Evolutionary conservation across 2,329 filamentous ascomycete species (phyloP), one percentile per base, ranked within the genome.

Genomic region (Fusarium sp.): DNA sequence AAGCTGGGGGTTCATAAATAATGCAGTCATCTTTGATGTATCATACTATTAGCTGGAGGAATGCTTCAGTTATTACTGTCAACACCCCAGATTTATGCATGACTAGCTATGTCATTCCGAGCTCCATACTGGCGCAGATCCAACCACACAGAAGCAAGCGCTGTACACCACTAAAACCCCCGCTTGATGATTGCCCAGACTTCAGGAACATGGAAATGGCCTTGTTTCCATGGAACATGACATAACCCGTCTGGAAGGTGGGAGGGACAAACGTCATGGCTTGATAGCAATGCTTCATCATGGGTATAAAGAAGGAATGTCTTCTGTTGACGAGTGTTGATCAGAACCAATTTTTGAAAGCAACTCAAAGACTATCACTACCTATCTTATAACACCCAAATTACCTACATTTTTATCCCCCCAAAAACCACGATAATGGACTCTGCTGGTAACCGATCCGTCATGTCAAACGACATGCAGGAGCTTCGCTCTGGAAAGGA

Each of bases 401-500:
- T 10, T 13, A 48, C 28, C n/a, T 31, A 9, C 18, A n/a, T 12
- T 7, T 10, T 10, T 9, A 25, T 14, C 46, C 23, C 18, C 18
- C 18, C 23, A 19, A 42, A 26, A 19, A 34, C 14, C 44, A 19
- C 45, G 42, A 65, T 65, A 53, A 72, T 72, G 70, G 61, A 65
- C 21, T 81, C 79, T 19, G 77, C 78, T 31, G 79, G 80, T 59
- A 76, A 79, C 61, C 79, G 79, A 67, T 82, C 80, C 37, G 76
- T 76, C 70, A 74, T 82, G 62, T 82, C 80, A 13, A 74, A 77
- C 56, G 79, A 82, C 74, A 82, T 82, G 80, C 74, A 82, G 69
- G 80, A 82, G 71, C 73, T 82, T 56, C 62, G 57, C 37, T 62
- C 74, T 39, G 74, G 75, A 53, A 67, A 66, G 62, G 75, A 77